Evolutionary conservation across 352 stramenopile genomes (phyloP), one percentile per base, ranked within the genome.

Genomic region (Phytopythium aichiense): DNA sequence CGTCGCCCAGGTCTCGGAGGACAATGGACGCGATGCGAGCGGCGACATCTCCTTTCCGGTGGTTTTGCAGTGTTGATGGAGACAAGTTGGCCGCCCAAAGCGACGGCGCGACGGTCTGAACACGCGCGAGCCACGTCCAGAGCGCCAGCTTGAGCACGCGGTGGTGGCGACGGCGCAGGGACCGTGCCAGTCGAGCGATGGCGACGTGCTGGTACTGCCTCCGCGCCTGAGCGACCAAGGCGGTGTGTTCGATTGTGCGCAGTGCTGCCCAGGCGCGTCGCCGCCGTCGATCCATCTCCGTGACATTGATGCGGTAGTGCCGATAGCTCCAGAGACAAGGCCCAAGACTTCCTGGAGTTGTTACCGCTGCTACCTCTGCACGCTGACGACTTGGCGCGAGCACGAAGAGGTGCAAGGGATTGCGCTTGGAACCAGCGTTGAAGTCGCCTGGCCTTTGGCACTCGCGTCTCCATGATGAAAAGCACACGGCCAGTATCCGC

Each of bases 101-200:
- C 7, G 64, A 50, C 0, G 38, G 55, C 8, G 73, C 78, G 23
- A 65, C 64, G 40, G 37, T 20, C 30, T 82, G 76, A 4, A 70
- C 56, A 22, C 45, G 57, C 4, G 65, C 59, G 46, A 87, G 76
- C 79, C 79, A 88, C n/a, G 49, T 48, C 76, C 79, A 88, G 13
- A 87, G 38, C 20, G 79, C 63, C 49, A 67, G 73, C 18, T 69
- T 76, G 20, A 73, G 49, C 0, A 62, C 25, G 1, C 22, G 33
- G 12, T 48, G 60, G 54, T 82, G 60, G 7, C 66, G 76, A 22
- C 64, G 74, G 8, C 54, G 56, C 30, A 88, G 25, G 33, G 59
- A 57, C 2, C 66, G 56, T 15, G 67, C 30, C 22, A 84, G 67
- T n/a, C 59, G 56, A 20, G 58, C 55, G 42, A 74, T 28, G 1